phyloP scores from a whole-genome alignment of 768 basidiomycete genomes.

The Pisolithus tinctorius region DNA sequence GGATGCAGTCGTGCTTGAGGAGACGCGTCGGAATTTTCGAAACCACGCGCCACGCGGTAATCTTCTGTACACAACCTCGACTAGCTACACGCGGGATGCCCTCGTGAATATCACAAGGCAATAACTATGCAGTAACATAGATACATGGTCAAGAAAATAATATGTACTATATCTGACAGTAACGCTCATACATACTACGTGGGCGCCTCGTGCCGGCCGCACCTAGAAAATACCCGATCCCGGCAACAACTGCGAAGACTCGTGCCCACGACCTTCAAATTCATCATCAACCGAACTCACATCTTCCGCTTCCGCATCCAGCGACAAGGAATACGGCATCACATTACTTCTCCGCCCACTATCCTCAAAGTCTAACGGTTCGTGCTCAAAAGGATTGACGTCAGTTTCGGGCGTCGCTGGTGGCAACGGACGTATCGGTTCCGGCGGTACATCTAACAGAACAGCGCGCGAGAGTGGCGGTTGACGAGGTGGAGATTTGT shows the following conservation, averaged over 20 bases:
- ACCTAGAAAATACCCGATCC: conserved; percentile 36
- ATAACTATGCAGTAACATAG: no score
- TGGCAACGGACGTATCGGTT: conserved; percentile 11
- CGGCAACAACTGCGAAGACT: conserved; percentile 35
- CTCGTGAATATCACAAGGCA: no score
- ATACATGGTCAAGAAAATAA: neutral
- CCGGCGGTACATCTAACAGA: conserved; percentile 7
- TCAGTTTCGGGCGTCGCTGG: conserved; percentile 22
- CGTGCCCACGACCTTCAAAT: conserved; percentile 15
- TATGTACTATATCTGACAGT: neutral
- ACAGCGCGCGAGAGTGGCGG: neutral
- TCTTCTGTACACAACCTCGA: no score
- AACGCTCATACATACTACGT: neutral
- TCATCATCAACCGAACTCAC: conserved; percentile 11
- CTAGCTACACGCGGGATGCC: no score
- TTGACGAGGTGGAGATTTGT: neutral
- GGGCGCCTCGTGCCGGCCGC: neutral
- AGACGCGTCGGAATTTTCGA: no score
- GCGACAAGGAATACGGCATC: conserved; percentile 23
- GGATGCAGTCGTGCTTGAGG: neutral
- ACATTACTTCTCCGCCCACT: conserved; percentile 8
- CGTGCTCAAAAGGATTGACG: conserved; percentile 29
- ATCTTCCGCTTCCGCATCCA: conserved; percentile 9
- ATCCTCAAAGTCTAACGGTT: conserved; percentile 20
- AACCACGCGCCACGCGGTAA: no score